phyloP scores from a whole-genome alignment of 73 alveolate species.

The Diophrys appendiculata region DNA sequence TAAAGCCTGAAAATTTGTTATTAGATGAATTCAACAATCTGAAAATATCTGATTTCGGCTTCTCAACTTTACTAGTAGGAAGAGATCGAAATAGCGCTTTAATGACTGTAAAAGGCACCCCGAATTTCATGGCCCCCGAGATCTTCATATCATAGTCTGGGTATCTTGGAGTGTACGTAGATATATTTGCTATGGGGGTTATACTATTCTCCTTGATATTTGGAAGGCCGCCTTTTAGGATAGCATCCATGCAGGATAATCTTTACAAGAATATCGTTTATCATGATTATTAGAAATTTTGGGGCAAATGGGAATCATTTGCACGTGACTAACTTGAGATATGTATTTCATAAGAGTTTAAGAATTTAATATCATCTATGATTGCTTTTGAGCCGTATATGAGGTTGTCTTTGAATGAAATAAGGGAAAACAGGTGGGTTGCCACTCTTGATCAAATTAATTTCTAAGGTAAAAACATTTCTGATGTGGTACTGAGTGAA shows the following conservation, averaged over 20 bases:
- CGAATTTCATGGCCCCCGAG: slow-evolving; percentile 65
- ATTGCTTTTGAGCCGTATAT: too few relatives aligned
- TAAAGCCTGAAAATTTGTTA: slow-evolving; percentile 62
- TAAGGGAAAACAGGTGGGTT: too few relatives aligned
- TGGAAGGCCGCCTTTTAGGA: slow-evolving; percentile 65
- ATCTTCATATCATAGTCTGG: slow-evolving; percentile 38
- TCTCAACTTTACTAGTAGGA: slow-evolving; percentile 20
- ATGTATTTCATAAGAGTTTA: too few relatives aligned
- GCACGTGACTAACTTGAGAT: too few relatives aligned
- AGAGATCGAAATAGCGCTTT: slow-evolving; percentile 4
- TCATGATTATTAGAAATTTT: too few relatives aligned
- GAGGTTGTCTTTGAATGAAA: too few relatives aligned
- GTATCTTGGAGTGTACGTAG: slow-evolving; percentile 38
- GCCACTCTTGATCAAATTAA: too few relatives aligned
- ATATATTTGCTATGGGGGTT: slow-evolving; percentile 59
- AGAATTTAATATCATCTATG: too few relatives aligned
- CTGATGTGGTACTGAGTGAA: too few relatives aligned
- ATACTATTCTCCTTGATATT: slow-evolving; percentile 43
- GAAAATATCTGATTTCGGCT: slow-evolving; percentile 66
- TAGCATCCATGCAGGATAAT: slow-evolving; percentile 15
- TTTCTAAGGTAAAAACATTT: too few relatives aligned
- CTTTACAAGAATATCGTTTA: too few relatives aligned
- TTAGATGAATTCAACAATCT: slow-evolving; percentile 52
- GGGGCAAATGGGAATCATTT: too few relatives aligned
- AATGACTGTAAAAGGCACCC: slow-evolving; percentile 41